Evolutionary conservation across 2,329 filamentous ascomycete species (phyloP), one percentile per base, ranked within the genome.

Genomic region (Byssoonygena ceratinophila): DNA sequence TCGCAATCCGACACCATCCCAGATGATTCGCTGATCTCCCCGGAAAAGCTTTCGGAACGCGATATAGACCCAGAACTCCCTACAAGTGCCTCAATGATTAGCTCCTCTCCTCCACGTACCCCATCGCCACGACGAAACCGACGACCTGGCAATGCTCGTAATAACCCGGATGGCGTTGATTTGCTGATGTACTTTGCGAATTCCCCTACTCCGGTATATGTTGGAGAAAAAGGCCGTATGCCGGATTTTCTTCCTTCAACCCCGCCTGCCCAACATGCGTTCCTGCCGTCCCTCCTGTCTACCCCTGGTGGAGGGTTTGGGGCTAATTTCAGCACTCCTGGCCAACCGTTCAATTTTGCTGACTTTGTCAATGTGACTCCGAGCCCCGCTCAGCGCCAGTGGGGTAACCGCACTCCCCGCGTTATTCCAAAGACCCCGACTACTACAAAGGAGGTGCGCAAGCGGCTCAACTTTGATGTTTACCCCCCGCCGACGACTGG

Each of bases 291-390:
- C 51, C 68, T 81, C 51, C 75, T 77, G 27, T 67, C 69, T 1
- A 81, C 79, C 11, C 74, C 79, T 75, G 59, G 86, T 80, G 49
- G 74, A 86, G 57, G 89, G 82, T 20, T 94, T 82, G 53, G 94
- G 83, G 80, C 82, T 41, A 76, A 77, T 46, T 77, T 82, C 48
- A 82, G 80, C 57, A 97, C 91, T 0, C 91, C 91, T 0, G 84
- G 84, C 14, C 85, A 90, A 64, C 80, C 76, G 46, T 94, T 97
- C 69, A 94, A 97, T 72, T 94, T 97, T 71, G 82, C 89, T 49
- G 92, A 98, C 66, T 98, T 95, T 70, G 84, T 97, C 65, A 96
- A 97, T 70, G 91, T 97, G 66, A 95, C 92, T 5, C 92, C 92
- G 0, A 95, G 88, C 64, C 92, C 92, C 18, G 92, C 88, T 23